Percentiles rank a stretch among this genome's conserved stretches.
Conservation (phyloP, 306 rosid genomes). For the Rubus parviflorus region DNA sequence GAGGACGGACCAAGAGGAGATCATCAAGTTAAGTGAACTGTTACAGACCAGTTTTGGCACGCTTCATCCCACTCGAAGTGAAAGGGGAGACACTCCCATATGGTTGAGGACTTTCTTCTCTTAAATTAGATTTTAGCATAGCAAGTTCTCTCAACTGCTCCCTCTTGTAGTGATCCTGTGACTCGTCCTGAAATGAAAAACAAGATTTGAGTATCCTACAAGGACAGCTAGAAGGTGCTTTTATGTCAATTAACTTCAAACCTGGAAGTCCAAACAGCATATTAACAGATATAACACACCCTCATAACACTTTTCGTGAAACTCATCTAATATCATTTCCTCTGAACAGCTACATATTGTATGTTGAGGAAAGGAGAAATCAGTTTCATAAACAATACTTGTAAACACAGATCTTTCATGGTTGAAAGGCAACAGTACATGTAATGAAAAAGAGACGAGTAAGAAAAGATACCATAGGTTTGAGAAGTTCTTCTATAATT, state of each 20-base stretch:
- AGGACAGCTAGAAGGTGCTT: not conserved
- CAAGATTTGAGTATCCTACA: not conserved
- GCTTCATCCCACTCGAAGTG: conserved; percentile 70
- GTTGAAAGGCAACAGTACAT: not conserved
- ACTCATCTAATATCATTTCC: conserved; percentile 2
- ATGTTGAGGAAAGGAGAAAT: not conserved
- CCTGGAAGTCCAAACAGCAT: not conserved
- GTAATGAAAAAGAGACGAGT: not conserved
- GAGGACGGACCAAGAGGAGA: conserved; percentile 6
- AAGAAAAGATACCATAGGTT: conserved; percentile 68
- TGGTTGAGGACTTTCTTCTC: conserved; percentile 94
- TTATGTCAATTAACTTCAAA: not conserved
- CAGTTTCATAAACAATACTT: not conserved
- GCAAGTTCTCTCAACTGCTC: conserved; percentile 91
- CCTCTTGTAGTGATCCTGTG: conserved; percentile 71
- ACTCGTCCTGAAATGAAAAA: conserved; percentile 58
- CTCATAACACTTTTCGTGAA: not conserved
- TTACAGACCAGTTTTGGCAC: conserved; percentile 70
- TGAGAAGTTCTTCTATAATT: conserved; percentile 85
- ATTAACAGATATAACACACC: not conserved
- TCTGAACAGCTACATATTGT: not conserved
- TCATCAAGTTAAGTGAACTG: conserved; percentile 7
- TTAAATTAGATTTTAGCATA: conserved; percentile 75
- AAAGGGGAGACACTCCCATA: conserved; percentile 75
- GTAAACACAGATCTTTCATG: not conserved